Evolutionary conservation across 139 green algal species (phyloP), one percentile per base, ranked within the genome.

Genomic region (Trebouxia sp.): DNA sequence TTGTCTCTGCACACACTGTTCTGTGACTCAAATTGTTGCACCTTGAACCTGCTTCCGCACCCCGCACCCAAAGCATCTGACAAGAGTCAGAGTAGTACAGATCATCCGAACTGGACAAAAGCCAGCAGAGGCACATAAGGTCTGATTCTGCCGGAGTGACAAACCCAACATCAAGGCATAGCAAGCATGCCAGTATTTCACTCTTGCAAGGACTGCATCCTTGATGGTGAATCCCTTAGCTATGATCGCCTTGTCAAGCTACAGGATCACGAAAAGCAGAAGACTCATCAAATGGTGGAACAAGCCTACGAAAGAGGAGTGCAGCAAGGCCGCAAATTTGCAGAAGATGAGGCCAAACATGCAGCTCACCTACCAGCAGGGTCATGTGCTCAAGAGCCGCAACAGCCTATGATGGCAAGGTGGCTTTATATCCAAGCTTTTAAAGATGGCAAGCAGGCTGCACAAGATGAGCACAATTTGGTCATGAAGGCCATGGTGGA

Each of bases 121-220:
- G 56, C 56, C 56, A 67, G 56, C 56, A 67, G 56, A 67, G 56
- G n/a, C 56, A 67, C 56, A 67, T 67, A 67, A 67, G 56, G 56
- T 67, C 56, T 67, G 56, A 67, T 67, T 67, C 56, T 67, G 56
- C 56, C 56, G n/a, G 56, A 67, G 56, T 67, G 56, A 67, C 56
- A 67, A 67, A 67, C 56, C 56, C 56, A 67, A 67, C 56, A 67
- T 41, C 56, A 41, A 67, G 39, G 56, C 56, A 67, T 67, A 67
- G 56, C 56, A 67, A 67, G 56, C 56, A 67, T 67, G 56, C 56
- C 56, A 67, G 56, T 67, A 67, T 39, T 39, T 67, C 56, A 67
- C 56, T 67, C 51, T 65, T 65, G 51, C 51, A 65, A 35, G 51
- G n/a, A n/a, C n/a, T n/a, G n/a, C n/a, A n/a, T n/a, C 47, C 47